phyloP scores from a whole-genome alignment of 148 eudicot species.

The Drosera capensis region DNA sequence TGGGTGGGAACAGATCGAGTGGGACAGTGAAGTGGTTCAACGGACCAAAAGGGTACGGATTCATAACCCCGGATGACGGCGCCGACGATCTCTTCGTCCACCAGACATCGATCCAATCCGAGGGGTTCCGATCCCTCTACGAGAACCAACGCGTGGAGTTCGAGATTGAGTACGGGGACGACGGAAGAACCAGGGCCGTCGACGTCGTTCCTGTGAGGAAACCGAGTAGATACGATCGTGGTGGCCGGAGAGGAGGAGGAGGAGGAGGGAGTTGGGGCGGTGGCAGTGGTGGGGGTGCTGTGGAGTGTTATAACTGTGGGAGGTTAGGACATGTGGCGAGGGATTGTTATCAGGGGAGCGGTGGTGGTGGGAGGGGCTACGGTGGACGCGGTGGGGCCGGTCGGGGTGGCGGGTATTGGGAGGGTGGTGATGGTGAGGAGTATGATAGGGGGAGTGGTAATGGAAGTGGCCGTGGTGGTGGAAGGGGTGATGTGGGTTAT shows the following conservation, averaged over 20 bases:
- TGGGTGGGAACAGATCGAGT: constrained; percentile 1
- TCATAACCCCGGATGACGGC: constrained; percentile 42
- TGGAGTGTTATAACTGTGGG: constrained; percentile 41
- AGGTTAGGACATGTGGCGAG: constrained; percentile 39
- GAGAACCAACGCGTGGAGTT: constrained; percentile 56
- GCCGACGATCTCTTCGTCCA: constrained; percentile 54
- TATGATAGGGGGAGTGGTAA: constrained; percentile 3
- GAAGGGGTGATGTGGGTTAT: constrained; percentile 6
- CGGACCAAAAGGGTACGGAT: constrained; percentile 55
- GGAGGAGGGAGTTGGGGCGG: too few species aligned
- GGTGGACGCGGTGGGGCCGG: constrained; percentile 9
- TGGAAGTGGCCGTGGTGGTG: constrained; percentile 7
- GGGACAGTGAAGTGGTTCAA: constrained; percentile 67
- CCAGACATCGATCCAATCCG: constrained; percentile 42
- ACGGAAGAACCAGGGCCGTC: constrained; percentile 42
- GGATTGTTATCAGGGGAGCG: constrained; percentile 23
- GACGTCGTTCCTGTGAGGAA: constrained; percentile 25
- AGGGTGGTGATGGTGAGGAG: constrained; percentile 7
- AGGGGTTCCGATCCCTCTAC: constrained; percentile 45
- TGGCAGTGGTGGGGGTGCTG: constrained; percentile 4
- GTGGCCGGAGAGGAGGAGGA: too few species aligned
- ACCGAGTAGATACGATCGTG: constrained; percentile 5
- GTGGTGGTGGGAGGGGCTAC: constrained; percentile 7
- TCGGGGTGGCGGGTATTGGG: constrained; percentile 4
- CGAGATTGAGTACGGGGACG: constrained; percentile 24